Conservation (phyloP, 129 eudicot species). For the Artemisia tridentata region DNA sequence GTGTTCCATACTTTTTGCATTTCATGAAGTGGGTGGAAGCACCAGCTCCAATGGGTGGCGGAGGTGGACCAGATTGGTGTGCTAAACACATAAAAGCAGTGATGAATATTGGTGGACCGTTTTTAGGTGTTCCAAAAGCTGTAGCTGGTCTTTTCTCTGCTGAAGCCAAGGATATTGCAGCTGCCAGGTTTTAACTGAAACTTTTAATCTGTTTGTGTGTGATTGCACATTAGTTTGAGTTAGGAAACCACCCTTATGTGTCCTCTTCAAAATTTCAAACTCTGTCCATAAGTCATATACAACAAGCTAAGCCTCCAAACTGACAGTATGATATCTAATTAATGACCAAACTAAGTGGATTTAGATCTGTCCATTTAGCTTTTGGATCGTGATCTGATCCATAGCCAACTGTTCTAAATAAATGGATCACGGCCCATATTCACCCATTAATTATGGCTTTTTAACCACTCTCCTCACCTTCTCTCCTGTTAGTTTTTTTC, state of each 20-base stretch:
- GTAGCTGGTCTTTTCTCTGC: constrained; percentile 96
- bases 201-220: neutral
- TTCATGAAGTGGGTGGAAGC: constrained; percentile 99
- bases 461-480: no score
- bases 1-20: constrained; percentile 85
- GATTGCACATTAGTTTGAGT: neutral
- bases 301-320: neutral
- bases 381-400: no score
- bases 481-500: no score
- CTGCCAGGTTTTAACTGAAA: constrained; percentile 59
- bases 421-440: no score
- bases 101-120: constrained; percentile 96
- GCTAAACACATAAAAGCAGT: constrained; percentile 91
- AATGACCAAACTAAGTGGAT: no score
- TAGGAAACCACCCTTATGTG: constrained; percentile 11
- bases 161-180: constrained; percentile 94
- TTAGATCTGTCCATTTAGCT: no score
- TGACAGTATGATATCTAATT: no score
- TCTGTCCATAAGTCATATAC: neutral
- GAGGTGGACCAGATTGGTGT: constrained; percentile 98
- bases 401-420: no score
- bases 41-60: constrained; percentile 98
- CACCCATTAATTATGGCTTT: no score
- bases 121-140: constrained; percentile 96
- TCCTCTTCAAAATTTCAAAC: neutral